Evolutionary conservation across 169 alveolate species (phyloP).

Genomic region (Plasmodium gaboni): DNA sequence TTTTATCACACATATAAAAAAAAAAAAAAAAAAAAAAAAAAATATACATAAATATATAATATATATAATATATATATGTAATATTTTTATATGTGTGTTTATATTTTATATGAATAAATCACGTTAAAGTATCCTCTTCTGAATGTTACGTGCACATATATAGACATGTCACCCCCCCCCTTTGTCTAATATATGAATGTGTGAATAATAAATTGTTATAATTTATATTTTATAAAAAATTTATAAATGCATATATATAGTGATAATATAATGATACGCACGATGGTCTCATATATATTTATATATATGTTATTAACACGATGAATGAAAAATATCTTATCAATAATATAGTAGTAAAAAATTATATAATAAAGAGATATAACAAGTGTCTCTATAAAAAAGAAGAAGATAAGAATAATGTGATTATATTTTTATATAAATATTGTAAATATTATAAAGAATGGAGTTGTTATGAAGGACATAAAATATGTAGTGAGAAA

Average conservation of each 20-base stretch:
- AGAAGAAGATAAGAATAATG: neutral
- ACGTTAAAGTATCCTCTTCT: no score
- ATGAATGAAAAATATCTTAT: conserved; percentile 43
- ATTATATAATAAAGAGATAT: conserved; percentile 12
- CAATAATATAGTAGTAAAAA: conserved; percentile 31
- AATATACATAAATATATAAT: no score
- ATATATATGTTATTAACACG: neutral
- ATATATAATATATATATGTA: no score
- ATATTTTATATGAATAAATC: no score
- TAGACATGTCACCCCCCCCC: no score
- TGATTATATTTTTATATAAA: conserved; percentile 5
- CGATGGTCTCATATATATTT: no score
- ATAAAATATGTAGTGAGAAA: neutral
- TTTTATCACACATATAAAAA: no score
- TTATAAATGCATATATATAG: neutral
- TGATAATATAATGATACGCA: no score
- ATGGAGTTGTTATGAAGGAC: neutral
- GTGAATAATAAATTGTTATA: neutral
- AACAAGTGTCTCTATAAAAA: conserved; percentile 25
- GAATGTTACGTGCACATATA: no score
- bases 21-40: no score
- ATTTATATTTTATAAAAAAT: neutral
- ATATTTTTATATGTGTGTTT: no score
- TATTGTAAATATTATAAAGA: conserved; percentile 29
- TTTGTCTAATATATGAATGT: neutral